phyloP scores from a whole-genome alignment of 139 green algal genomes.

The Penium margaritaceum region DNA sequence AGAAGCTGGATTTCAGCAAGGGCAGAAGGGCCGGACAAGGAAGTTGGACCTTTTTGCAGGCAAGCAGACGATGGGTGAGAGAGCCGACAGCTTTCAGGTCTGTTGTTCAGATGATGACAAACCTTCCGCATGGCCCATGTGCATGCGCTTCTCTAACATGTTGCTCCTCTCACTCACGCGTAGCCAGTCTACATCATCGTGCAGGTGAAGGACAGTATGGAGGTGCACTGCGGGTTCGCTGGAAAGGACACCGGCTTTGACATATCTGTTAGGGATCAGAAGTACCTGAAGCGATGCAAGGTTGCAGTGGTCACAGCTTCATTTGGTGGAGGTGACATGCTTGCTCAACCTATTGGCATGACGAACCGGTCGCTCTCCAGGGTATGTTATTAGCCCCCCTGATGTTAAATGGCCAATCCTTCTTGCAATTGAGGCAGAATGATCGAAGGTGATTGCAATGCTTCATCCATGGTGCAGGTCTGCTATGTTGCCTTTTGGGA shows the following conservation, averaged over 20 bases:
- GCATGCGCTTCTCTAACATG: too few species aligned
- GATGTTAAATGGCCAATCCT: too few species aligned
- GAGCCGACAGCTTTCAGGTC: slow-evolving; percentile 24
- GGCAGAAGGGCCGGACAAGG: neutral
- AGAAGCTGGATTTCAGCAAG: slow-evolving; percentile 1
- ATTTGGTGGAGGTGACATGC: slow-evolving; percentile 37
- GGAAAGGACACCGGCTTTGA: slow-evolving; percentile 26
- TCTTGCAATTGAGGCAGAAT: too few species aligned
- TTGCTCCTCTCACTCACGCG: too few species aligned
- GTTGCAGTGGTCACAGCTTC: slow-evolving; percentile 16
- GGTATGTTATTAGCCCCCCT: too few species aligned
- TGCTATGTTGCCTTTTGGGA: slow-evolving; percentile 40
- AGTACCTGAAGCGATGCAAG: slow-evolving; percentile 9
- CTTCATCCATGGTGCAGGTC: too few species aligned
- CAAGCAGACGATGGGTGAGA: slow-evolving; percentile 28
- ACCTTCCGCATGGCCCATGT: too few species aligned
- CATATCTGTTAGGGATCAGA: neutral
- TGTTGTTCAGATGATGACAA: too few species aligned
- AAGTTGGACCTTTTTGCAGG: slow-evolving; percentile 36
- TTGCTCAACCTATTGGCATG: slow-evolving; percentile 29
- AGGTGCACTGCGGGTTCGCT: slow-evolving; percentile 36
- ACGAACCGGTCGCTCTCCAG: slow-evolving; percentile 20
- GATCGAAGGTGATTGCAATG: too few species aligned
- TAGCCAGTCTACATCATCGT: too few species aligned
- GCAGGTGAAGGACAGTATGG: slow-evolving; percentile 25